These are phyloP conservation scores for Backusella australiensis DNA, from an alignment of 192 early-diverging fungal species.

Conservation along the genomic window DNA sequence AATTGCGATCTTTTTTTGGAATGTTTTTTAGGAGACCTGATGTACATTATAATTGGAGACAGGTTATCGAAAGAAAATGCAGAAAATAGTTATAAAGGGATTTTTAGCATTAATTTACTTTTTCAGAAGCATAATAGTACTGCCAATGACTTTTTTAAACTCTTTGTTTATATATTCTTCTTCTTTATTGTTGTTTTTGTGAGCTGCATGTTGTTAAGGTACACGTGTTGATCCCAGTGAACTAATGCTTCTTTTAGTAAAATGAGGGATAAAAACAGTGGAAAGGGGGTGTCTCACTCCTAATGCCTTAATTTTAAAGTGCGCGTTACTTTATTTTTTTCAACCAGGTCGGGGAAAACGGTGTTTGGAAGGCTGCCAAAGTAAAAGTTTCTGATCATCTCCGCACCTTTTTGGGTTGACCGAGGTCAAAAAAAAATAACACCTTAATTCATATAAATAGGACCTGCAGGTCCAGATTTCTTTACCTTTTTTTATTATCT, in stretches of 20 bases:
- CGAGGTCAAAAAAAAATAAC: background rate
- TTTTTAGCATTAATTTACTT: background rate
- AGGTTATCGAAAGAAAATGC: background rate
- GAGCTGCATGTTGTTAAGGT: background rate
- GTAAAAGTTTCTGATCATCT: background rate
- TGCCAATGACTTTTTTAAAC: background rate
- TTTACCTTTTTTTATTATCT: background rate
- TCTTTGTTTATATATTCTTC: background rate
- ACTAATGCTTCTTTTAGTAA: background rate
- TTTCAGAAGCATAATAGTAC: background rate
- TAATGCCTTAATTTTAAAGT: constrained; percentile 5
- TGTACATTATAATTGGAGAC: background rate
- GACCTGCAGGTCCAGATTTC: background rate
- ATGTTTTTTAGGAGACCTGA: background rate
- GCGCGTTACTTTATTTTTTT: background rate
- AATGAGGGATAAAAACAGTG: background rate
- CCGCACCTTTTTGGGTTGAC: background rate
- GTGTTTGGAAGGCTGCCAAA: background rate
- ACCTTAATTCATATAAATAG: background rate
- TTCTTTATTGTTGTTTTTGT: background rate
- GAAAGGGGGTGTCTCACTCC: background rate
- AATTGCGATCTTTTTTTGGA: background rate
- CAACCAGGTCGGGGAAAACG: constrained; percentile 5
- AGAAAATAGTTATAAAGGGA: background rate
- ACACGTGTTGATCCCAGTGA: background rate